These are phyloP conservation scores for Blastomyces emzantsi DNA, from an alignment of 2,329 filamentous ascomycete species.

Conservation along the genomic window DNA sequence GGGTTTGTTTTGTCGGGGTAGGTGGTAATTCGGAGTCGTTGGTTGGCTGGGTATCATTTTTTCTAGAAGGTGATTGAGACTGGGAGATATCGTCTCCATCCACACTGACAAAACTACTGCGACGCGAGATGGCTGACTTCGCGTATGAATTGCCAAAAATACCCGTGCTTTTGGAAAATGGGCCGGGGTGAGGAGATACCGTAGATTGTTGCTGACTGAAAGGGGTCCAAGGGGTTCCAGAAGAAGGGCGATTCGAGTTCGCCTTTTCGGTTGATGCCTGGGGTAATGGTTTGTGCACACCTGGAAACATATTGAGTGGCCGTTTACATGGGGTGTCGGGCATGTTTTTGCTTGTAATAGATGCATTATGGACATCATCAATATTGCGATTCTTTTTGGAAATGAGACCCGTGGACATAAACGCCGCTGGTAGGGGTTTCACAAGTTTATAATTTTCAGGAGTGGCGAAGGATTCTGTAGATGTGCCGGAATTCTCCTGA, in stretches of 20 bases:
- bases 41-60: conserved; percentile 48
- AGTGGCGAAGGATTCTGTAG: conserved; percentile 55
- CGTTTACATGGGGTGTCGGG: conserved; percentile 97
- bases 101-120: conserved; percentile 68
- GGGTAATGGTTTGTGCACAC: conserved; percentile 47
- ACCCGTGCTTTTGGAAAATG: conserved; percentile 56
- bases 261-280: conserved; percentile 54
- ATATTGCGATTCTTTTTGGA: conserved; percentile 87
- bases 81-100: conserved; percentile 64
- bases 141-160: conserved; percentile 53
- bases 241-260: conserved; percentile 59
- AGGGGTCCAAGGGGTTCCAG: conserved; percentile 71
- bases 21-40: conserved; percentile 72
- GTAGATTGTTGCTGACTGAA: conserved; percentile 52
- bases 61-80: conserved; percentile 48
- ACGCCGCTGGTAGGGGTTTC: conserved; percentile 70
- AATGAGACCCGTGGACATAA: conserved; percentile 88
- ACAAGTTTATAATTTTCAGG: conserved; percentile 67
- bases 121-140: conserved; percentile 42
- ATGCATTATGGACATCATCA: conserved; percentile 50
- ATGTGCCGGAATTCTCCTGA: conserved; percentile 42
- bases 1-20: conserved; percentile 69
- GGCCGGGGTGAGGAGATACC: conserved; percentile 48
- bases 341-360: conserved; percentile 55
- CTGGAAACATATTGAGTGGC: conserved; percentile 58